A percentile compares a stretch with the other conserved stretches of the same genome.
These are phyloP conservation scores for Boletus fagicola DNA, from an alignment of 768 basidiomycete genomes.

Conservation along the genomic window DNA sequence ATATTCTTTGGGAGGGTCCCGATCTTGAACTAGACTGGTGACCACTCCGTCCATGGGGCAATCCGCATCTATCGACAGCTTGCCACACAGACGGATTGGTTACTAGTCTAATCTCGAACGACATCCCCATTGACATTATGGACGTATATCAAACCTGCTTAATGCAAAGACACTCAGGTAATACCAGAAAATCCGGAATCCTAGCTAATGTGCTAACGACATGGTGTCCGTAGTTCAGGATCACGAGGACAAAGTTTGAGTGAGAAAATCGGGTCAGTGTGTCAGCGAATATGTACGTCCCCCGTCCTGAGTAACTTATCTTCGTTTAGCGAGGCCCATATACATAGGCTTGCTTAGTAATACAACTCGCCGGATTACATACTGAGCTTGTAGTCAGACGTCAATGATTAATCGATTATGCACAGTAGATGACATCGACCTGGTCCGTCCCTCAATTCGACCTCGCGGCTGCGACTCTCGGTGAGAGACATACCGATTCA, in stretches of 20 bases:
- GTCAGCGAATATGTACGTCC: too few species aligned
- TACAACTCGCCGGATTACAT: neutral
- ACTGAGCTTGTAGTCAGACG: neutral
- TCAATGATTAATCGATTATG: neutral
- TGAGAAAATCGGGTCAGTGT: too few species aligned
- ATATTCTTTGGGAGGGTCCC: conserved; percentile 93
- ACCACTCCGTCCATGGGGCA: too few species aligned
- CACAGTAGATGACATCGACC: neutral
- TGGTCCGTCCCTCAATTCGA: neutral
- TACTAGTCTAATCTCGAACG: conserved; percentile 64
- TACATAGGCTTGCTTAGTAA: too few species aligned
- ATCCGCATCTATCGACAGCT: too few species aligned
- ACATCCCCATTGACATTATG: conserved; percentile 96
- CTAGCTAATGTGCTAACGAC: conserved; percentile 1
- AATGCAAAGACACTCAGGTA: conserved; percentile 93
- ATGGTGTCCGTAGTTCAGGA: neutral
- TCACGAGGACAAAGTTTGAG: too few species aligned
- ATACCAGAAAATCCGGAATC: neutral
- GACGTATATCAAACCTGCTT: conserved; percentile 54
- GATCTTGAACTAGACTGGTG: conserved; percentile 45
- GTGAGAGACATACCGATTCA: neutral
- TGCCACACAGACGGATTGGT: too few species aligned
- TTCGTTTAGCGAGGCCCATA: too few species aligned
- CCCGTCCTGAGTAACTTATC: too few species aligned
- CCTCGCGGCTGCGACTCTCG: neutral